Evolutionary conservation across 73 alveolate species (phyloP).

Genomic region (Symbiodinium natans): DNA sequence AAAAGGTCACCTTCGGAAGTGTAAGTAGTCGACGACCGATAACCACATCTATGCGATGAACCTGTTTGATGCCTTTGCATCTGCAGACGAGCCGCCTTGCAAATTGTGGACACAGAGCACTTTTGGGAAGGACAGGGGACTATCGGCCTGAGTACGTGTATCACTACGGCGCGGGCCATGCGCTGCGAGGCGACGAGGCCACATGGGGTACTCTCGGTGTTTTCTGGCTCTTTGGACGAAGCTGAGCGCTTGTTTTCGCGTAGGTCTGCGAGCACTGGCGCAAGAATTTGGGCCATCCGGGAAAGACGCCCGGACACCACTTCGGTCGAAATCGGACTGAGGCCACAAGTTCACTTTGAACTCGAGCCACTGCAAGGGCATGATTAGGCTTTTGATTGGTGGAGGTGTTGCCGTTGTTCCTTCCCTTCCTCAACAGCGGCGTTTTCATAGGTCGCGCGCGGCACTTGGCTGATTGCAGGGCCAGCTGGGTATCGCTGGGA

Average conservation of each 20-base stretch:
- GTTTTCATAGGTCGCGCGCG: slow-evolving; percentile 50
- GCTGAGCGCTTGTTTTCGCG: too few relatives aligned
- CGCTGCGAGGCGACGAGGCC: slow-evolving; percentile 62
- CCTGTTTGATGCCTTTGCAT: too few relatives aligned
- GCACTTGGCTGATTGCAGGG: not conserved
- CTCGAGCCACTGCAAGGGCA: not conserved
- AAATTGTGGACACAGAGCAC: too few relatives aligned
- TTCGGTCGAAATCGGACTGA: slow-evolving; percentile 45
- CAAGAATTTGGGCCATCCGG: slow-evolving; percentile 57
- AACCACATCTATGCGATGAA: too few relatives aligned
- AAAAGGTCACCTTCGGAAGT: too few relatives aligned
- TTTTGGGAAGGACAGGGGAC: slow-evolving; percentile 85
- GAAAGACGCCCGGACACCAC: not conserved
- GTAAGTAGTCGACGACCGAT: too few relatives aligned
- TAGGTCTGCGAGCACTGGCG: slow-evolving; percentile 75
- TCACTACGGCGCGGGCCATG: not conserved
- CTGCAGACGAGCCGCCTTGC: too few relatives aligned
- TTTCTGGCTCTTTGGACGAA: too few relatives aligned
- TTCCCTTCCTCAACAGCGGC: slow-evolving; percentile 89
- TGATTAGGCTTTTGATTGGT: not conserved
- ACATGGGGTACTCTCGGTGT: too few relatives aligned
- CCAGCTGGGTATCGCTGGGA: not conserved
- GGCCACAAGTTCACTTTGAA: slow-evolving; percentile 1
- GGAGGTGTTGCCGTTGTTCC: slow-evolving; percentile 67
- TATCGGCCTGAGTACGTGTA: slow-evolving; percentile 58